Evolutionary conservation across 768 basidiomycete species (phyloP).

Genomic region (Xerocomus potaroensis): DNA sequence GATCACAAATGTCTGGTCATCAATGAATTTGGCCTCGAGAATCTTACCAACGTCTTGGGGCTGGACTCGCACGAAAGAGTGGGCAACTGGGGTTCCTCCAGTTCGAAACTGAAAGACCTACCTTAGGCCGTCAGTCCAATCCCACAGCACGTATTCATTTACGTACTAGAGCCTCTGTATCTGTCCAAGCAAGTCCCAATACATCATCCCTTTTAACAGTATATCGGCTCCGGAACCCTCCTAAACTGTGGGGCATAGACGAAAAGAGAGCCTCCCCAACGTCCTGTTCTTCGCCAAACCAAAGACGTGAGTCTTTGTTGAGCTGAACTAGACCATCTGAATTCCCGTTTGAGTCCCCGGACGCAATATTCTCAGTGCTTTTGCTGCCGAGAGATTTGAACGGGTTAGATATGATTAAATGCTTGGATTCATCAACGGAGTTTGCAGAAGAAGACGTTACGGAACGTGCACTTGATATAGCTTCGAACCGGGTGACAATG

Average conservation of each 20-base stretch:
- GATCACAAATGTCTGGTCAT: conserved; percentile 21
- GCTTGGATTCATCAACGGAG: conserved; percentile 22
- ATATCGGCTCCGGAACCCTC: conserved; percentile 21
- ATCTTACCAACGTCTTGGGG: conserved; percentile 21
- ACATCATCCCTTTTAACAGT: conserved; percentile 25
- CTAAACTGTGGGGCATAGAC: conserved; percentile 6
- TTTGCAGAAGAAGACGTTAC: conserved; percentile 13
- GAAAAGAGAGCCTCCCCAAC: conserved; percentile 14
- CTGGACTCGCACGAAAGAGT: conserved; percentile 11
- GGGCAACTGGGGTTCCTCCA: background rate
- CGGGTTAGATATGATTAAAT: conserved; percentile 55
- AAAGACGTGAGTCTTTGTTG: conserved; percentile 18
- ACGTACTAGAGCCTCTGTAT: conserved; percentile 30
- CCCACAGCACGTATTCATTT: background rate
- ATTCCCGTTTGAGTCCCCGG: conserved; percentile 15
- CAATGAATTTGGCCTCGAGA: conserved; percentile 17
- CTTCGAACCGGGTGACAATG: conserved; percentile 25
- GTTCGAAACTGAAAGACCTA: conserved; percentile 23
- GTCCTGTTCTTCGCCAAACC: conserved; percentile 23
- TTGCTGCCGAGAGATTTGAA: conserved; percentile 53
- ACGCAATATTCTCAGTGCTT: conserved; percentile 44
- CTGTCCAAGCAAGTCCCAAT: conserved; percentile 46
- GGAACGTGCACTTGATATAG: conserved; percentile 11
- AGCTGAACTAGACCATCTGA: conserved; percentile 31
- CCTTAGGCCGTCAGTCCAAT: background rate